phyloP scores from a whole-genome alignment of 148 eudicot genomes.

The Persicaria maculosa region DNA sequence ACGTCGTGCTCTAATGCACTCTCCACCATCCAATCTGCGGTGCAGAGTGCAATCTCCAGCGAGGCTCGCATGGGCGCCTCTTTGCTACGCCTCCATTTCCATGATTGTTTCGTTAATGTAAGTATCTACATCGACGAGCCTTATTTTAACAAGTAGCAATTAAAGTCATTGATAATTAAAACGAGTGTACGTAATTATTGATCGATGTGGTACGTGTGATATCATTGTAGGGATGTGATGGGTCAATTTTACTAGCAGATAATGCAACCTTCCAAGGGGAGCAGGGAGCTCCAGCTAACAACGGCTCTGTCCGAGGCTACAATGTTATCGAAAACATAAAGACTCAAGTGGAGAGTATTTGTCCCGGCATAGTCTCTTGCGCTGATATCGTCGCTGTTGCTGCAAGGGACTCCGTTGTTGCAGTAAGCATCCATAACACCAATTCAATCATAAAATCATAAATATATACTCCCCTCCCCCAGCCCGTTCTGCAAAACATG shows the following conservation, averaged over 20 bases:
- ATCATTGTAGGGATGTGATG: constrained; percentile 14
- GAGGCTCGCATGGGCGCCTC: constrained; percentile 18
- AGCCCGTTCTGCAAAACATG: no score
- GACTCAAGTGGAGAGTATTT: constrained; percentile 12
- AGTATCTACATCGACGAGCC: not conserved
- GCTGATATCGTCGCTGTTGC: constrained; percentile 16
- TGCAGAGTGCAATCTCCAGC: constrained; percentile 9
- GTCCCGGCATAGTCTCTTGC: constrained; percentile 15
- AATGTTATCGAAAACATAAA: constrained; percentile 14
- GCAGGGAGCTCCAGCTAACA: constrained; percentile 6
- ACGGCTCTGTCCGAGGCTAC: constrained; percentile 10
- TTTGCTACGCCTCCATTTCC: constrained; percentile 16
- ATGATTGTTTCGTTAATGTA: constrained; percentile 17
- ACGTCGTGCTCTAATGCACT: constrained; percentile 13
- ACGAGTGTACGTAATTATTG: no score
- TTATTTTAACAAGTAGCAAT: no score
- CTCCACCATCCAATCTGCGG: constrained; percentile 1
- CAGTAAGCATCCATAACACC: not conserved
- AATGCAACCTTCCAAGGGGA: constrained; percentile 12
- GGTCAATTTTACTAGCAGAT: constrained; percentile 13
- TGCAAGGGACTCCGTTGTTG: constrained; percentile 15
- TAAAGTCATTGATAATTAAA: no score
- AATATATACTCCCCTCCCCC: no score
- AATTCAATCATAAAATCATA: no score
- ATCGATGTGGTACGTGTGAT: no score